Percentiles rank a stretch among this genome's conserved stretches.
Conservation (phyloP, 148 eudicot genomes). For the Oxyria digyna region DNA sequence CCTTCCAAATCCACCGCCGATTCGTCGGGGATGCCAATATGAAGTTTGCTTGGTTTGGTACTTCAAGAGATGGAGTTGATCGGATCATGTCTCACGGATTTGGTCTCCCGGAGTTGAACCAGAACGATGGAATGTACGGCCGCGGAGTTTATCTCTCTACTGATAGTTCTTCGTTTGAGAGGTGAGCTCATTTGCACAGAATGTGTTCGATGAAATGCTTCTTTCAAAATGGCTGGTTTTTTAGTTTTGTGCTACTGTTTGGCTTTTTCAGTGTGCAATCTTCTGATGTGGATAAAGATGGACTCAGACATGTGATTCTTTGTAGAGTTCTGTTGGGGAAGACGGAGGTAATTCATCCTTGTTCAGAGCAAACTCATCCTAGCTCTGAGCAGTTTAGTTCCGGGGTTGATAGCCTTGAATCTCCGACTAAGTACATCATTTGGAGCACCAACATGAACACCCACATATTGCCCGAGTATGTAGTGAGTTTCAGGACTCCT, state of each 20-base stretch:
- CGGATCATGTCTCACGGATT: conserved; percentile 36
- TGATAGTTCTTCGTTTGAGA: conserved; percentile 16
- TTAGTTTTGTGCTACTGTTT: background rate
- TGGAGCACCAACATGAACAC: conserved; percentile 59
- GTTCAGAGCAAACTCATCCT: conserved; percentile 32
- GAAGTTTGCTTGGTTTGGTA: conserved; percentile 46
- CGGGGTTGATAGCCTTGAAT: conserved; percentile 30
- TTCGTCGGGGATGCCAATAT: conserved; percentile 18
- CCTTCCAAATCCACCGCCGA: conserved; percentile 22
- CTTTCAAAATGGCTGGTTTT: background rate
- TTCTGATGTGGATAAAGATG: conserved; percentile 40
- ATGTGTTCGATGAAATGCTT: conserved; percentile 2
- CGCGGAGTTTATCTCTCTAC: conserved; percentile 28
- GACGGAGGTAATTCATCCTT: conserved; percentile 23
- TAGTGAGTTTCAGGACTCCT: conserved; percentile 40
- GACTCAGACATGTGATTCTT: conserved; percentile 45
- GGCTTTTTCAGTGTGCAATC: conserved; percentile 33
- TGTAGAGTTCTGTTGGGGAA: conserved; percentile 60
- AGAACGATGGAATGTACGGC: conserved; percentile 9
- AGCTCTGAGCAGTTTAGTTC: conserved; percentile 41
- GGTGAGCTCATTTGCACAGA: conserved; percentile 13
- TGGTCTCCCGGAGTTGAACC: conserved; percentile 4
- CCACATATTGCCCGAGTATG: conserved; percentile 61
- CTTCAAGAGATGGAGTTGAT: conserved; percentile 21
- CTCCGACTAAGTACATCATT: conserved; percentile 39